Base-by-base conservation (phyloP, 2,329 filamentous ascomycete genomes). In the Tympanopsis confertula region DNA sequence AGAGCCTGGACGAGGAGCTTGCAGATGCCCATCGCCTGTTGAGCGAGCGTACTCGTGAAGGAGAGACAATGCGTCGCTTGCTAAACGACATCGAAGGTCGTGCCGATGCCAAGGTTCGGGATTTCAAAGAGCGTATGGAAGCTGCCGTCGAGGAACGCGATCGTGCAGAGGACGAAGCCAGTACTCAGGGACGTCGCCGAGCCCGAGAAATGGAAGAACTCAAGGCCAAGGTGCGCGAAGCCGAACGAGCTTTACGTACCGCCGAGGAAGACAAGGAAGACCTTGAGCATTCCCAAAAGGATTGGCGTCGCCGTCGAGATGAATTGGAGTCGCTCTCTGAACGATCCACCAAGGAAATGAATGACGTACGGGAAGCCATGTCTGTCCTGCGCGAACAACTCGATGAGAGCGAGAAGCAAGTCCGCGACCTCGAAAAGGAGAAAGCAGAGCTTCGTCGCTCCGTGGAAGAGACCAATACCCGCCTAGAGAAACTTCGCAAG, bases 111-210 rank as follows among this genome's bases (percentile, higher is more conserved):
- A 84, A 86, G 51, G 74, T 94, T 14, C 78, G 86, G 19, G 89
- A 96, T 45, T 91, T 94, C 78, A 82, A 86, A 38, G 78, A 86
- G 41, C 78, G 82, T 2, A 81, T 96, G 70, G 89, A 96, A 50
- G 69, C 84, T 1, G 88, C 88, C 0, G 72, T 94, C n/a, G 88
- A 95, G 55, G 91, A 98, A 57, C 77, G 91, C 14, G 91, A 98
- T 54, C 78, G 86, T 2, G 80, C 87, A 2, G 89, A 98, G 58
- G 88, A 96, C 44, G 88, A 96, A 59, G 79, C 86, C 3, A 86
- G 78, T 50, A 82, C 78, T 0, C 70, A 84, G 36, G 83, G 82
- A 12, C 73, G 89, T 38, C 74, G 84, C 32, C 79, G 81, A 42
- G 75, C 84, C 5, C 71, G 88, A 35, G 91, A 96, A 63, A 68